These are phyloP conservation scores for Penicillium sp. DNA, from an alignment of 2,329 filamentous ascomycete genomes.

Conservation along the genomic window DNA sequence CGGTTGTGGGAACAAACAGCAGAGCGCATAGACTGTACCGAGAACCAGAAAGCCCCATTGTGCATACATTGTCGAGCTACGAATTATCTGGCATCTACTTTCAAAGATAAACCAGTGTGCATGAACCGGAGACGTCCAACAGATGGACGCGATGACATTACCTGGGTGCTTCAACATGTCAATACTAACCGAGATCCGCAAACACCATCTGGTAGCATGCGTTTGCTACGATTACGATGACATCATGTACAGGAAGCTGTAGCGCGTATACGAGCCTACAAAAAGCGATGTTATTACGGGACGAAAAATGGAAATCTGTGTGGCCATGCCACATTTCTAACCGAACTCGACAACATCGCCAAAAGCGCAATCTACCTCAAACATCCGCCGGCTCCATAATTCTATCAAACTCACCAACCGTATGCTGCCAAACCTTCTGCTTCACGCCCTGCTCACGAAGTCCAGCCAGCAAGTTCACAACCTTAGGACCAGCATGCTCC, in stretches of 20 bases:
- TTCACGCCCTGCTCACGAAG: slow-evolving; percentile 29
- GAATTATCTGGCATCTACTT: too few relatives aligned
- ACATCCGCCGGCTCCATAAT: neutral
- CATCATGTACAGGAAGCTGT: too few relatives aligned
- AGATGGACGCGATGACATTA: too few relatives aligned
- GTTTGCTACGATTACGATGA: neutral
- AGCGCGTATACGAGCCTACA: too few relatives aligned
- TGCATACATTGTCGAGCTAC: too few relatives aligned
- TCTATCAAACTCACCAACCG: slow-evolving; percentile 21
- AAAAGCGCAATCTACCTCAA: neutral
- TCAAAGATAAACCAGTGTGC: too few relatives aligned
- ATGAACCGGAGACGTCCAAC: too few relatives aligned
- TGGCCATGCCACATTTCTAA: neutral
- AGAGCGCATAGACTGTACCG: too few relatives aligned
- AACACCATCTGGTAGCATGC: neutral
- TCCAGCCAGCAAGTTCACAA: slow-evolving; percentile 25
- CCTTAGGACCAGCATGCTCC: slow-evolving; percentile 5
- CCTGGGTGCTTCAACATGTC: too few relatives aligned
- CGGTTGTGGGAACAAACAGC: too few relatives aligned
- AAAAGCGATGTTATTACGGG: neutral
- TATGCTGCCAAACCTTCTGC: slow-evolving; percentile 35
- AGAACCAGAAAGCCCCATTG: too few relatives aligned
- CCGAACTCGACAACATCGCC: neutral
- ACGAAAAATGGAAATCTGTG: neutral
- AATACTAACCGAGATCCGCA: too few relatives aligned